Conservation (phyloP, 768 basidiomycete genomes). For the Tubosaeta sp. region DNA sequence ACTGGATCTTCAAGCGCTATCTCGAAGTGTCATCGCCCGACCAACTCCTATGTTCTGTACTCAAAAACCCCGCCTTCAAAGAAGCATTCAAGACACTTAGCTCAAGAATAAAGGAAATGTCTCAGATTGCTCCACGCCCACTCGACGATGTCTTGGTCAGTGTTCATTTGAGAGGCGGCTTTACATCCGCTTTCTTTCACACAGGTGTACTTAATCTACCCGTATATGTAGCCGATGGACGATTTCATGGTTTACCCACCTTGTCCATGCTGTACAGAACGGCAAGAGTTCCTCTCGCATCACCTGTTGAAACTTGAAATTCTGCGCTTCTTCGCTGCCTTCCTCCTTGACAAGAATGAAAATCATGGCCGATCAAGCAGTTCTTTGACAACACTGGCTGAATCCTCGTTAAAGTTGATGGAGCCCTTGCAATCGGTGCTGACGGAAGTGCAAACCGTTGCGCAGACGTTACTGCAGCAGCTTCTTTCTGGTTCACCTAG, state of each 20-base stretch:
- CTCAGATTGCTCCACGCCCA: slow-evolving; percentile 3
- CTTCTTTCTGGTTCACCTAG: slow-evolving; percentile 11
- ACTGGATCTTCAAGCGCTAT: slow-evolving; percentile 22
- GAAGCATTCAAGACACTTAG: slow-evolving; percentile 11
- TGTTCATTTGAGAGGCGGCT: slow-evolving; percentile 17
- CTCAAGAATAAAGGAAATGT: slow-evolving; percentile 8
- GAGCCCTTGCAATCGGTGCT: slow-evolving; percentile 23
- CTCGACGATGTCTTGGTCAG: slow-evolving; percentile 27
- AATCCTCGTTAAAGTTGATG: slow-evolving; percentile 7
- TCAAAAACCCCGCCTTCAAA: slow-evolving; percentile 15
- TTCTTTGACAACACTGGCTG: not conserved
- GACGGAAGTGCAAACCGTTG: slow-evolving; percentile 15
- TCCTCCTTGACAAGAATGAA: slow-evolving; percentile 36
- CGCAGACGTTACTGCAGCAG: slow-evolving; percentile 17
- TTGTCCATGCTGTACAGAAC: slow-evolving; percentile 26
- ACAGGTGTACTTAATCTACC: slow-evolving; percentile 19
- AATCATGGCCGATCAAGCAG: not conserved
- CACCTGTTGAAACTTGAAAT: slow-evolving; percentile 39
- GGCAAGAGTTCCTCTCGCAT: slow-evolving; percentile 18
- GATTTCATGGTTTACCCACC: slow-evolving; percentile 42
- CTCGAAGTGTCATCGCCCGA: slow-evolving; percentile 11
- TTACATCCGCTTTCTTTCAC: slow-evolving; percentile 7
- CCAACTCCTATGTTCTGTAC: slow-evolving; percentile 14
- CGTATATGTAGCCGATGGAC: slow-evolving; percentile 45
- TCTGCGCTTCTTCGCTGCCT: slow-evolving; percentile 38